These are phyloP conservation scores for Colletotrichum falcatum DNA, from an alignment of 2,329 filamentous ascomycete genomes.

Conservation along the genomic window DNA sequence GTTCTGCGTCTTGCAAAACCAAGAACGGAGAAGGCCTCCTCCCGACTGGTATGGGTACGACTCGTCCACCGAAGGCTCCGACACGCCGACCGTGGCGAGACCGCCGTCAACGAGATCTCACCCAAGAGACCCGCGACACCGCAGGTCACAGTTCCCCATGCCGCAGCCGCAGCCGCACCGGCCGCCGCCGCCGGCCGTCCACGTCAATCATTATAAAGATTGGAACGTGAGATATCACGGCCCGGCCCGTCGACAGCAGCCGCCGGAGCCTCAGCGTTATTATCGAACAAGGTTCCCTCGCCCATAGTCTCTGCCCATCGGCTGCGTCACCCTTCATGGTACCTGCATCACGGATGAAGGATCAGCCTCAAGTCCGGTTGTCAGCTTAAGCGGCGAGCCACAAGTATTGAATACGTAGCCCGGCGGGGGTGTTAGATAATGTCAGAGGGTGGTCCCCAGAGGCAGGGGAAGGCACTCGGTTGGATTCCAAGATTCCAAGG, in stretches of 20 bases:
- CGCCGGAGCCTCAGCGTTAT: background rate
- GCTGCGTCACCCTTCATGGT: background rate
- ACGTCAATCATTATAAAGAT: conserved; percentile 9
- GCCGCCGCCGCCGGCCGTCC: background rate
- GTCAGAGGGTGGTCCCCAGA: no score
- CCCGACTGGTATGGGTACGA: conserved; percentile 8
- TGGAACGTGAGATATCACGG: background rate
- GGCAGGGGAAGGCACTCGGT: background rate
- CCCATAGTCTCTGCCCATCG: background rate
- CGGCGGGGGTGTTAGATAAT: background rate
- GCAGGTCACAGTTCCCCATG: background rate
- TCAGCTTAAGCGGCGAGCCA: background rate
- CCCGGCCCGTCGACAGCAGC: background rate
- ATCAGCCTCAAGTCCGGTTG: rapidly evolving
- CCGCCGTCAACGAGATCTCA: background rate
- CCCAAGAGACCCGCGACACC: background rate
- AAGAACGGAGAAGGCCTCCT: background rate
- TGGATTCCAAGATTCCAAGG: background rate
- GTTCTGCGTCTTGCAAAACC: conserved; percentile 46
- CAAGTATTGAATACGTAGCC: background rate
- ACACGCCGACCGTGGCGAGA: background rate
- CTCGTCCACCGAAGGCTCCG: background rate
- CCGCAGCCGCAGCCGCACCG: conserved; percentile 4
- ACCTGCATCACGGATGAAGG: background rate
- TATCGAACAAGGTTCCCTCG: background rate